These are phyloP conservation scores for Vitis hybrid DNA, from an alignment of 177 flowering plant genomes.

Conservation along the genomic window DNA sequence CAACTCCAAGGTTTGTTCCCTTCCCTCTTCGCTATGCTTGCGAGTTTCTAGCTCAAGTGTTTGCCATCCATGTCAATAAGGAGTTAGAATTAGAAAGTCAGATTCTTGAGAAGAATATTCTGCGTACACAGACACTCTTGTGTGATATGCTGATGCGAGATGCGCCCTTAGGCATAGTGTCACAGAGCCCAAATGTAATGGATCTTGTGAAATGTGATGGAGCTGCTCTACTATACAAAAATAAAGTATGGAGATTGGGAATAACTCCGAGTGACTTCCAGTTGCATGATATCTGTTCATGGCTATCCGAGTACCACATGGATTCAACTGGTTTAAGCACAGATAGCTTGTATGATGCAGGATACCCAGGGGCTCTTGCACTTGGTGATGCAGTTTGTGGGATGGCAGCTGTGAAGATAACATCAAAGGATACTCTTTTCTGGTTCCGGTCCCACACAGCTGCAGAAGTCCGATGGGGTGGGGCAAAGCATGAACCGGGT, in stretches of 20 bases:
- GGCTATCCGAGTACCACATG: constrained; percentile 76
- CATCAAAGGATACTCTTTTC: constrained; percentile 75
- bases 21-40: constrained; percentile 97
- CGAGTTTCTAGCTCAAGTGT: constrained; percentile 96
- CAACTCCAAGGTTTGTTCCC: constrained; percentile 91
- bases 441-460: constrained; percentile 95
- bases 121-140: constrained; percentile 88
- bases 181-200: constrained; percentile 92
- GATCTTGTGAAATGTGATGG: constrained; percentile 98
- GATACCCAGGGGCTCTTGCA: constrained; percentile 76
- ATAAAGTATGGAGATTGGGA: constrained; percentile 67
- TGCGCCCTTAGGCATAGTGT: constrained; percentile 89
- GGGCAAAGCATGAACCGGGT: constrained; percentile 86
- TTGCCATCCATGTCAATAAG: constrained; percentile 91
- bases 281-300: constrained; percentile 56
- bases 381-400: constrained; percentile 83
- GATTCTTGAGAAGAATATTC: constrained; percentile 79
- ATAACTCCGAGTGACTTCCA: constrained; percentile 68
- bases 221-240: constrained; percentile 75
- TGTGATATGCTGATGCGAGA: constrained; percentile 96
- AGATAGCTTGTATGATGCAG: constrained; percentile 91
- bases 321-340: constrained; percentile 97
- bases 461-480: constrained; percentile 90
- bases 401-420: constrained; percentile 95
- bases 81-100: constrained; percentile 87